A percentile compares a stretch with the other conserved stretches of the same genome.
Evolutionary conservation across 331 rosid species (phyloP).

Genomic region (Stylosanthes scabra): DNA sequence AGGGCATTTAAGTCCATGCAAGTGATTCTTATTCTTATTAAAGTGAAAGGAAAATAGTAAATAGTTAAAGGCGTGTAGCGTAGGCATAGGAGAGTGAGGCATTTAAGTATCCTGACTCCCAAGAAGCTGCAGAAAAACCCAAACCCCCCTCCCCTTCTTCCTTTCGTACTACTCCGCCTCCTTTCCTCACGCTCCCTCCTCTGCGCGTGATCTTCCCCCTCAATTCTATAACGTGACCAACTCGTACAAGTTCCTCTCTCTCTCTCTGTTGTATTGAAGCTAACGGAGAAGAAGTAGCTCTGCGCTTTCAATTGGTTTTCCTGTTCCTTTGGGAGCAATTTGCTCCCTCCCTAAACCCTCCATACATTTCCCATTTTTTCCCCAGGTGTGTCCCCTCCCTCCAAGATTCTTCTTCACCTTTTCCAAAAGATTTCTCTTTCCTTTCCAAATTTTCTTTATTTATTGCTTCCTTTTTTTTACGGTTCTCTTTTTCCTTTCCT

Average conservation of each 20-base stretch:
- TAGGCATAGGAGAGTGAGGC: conserved; percentile 18
- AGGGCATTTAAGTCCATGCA: conserved; percentile 15
- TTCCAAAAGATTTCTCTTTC: conserved; percentile 1
- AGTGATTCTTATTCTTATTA: too few species aligned
- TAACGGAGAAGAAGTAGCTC: conserved; percentile 40
- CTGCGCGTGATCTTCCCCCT: conserved; percentile 38
- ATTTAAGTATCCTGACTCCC: background rate
- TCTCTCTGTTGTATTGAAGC: background rate
- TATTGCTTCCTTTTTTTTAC: background rate
- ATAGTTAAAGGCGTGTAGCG: background rate
- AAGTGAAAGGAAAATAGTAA: background rate
- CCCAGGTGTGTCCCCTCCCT: conserved; percentile 41
- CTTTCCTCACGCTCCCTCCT: conserved; percentile 34
- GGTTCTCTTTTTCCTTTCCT: background rate
- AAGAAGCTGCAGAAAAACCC: conserved; percentile 18
- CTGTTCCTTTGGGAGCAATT: conserved; percentile 44
- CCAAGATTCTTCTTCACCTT: conserved; percentile 40
- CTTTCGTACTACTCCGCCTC: conserved; percentile 28
- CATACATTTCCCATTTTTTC: conserved; percentile 53
- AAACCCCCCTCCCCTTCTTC: conserved; percentile 45
- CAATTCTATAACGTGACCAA: conserved; percentile 52
- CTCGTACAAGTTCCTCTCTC: conserved; percentile 52
- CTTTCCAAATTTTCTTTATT: background rate
- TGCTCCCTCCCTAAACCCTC: too few species aligned
- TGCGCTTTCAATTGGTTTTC: conserved; percentile 54